Base-by-base conservation (phyloP, 495 filamentous ascomycete species). In the Parathielavia hyrcaniae region DNA sequence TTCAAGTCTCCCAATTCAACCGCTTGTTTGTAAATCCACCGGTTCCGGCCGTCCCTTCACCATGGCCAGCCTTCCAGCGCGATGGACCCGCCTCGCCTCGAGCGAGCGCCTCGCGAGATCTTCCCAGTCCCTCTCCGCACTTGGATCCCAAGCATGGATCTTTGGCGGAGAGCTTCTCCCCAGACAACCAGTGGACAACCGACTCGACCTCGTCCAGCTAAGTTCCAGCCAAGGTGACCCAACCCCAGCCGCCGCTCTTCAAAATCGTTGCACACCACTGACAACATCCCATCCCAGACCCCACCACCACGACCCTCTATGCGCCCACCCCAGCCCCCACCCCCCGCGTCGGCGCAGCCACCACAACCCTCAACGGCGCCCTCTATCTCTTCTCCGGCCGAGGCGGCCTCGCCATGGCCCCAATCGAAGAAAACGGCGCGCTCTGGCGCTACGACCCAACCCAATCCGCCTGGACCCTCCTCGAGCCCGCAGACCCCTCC, bases 141-240 rank as follows among this genome's bases (percentile, higher is more conserved):
- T 47, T 2, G 10, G 17, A 9, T 47, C 45, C 14, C 45, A 16
- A 30, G 23, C 45, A 30, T 47, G 45, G 45, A 12, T 47, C 45
- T 47, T 47, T 19, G 45, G 45, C 23, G 45, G 45, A 19, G 45
- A 47, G 45, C 22, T 47, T 5, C 45, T 47, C 22, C 45, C 45
- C 22, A 7, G 45, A 16, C 10, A 47, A 9, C 45, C 45, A 10
- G 45, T 47, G 5, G 45, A 47, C 22, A 30, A 47, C 30, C 45
- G 17, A 16, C 45, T 47, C 5, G 45, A 47, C 14, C 22, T 32
- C 16, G 30, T 47, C 45, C 9, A 47, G 13, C 45, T 47, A n/a
- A 16, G 22, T 7, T 6, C 45, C 12, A 23, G 22, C 13, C 45
- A 47, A 47, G 22, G 45, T 47, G 30, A 10, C 4, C 5, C 22